Conservation (phyloP, 2,329 filamentous ascomycete genomes). For the Beauveria caledonica region DNA sequence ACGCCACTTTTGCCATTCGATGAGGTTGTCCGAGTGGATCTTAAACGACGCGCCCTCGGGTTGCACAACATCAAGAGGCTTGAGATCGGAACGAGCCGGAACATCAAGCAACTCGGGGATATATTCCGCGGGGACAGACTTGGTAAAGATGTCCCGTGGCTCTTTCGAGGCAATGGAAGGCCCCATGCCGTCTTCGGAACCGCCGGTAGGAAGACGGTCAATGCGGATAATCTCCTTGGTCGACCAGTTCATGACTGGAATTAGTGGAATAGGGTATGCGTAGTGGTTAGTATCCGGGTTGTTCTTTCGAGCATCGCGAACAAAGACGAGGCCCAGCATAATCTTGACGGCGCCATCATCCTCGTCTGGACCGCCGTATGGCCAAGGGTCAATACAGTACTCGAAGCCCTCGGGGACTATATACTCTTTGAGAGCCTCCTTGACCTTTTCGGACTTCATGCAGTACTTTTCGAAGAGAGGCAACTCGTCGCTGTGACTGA, state of each 20-base stretch:
- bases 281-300: slow-evolving; percentile 55
- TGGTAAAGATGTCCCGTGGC: slow-evolving; percentile 38
- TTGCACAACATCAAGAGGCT: slow-evolving; percentile 66
- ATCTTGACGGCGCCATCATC: slow-evolving; percentile 32
- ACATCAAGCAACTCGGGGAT: slow-evolving; percentile 41
- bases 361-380: slow-evolving; percentile 46
- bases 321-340: slow-evolving; percentile 44
- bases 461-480: slow-evolving; percentile 31
- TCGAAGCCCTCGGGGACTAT: slow-evolving; percentile 35
- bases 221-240: slow-evolving; percentile 48
- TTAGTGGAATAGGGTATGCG: slow-evolving; percentile 50
- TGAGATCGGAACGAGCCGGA: slow-evolving; percentile 44
- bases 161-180: slow-evolving; percentile 25
- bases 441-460: slow-evolving; percentile 35
- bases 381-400: slow-evolving; percentile 53
- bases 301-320: slow-evolving; percentile 31
- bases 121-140: slow-evolving; percentile 35
- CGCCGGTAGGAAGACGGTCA: slow-evolving; percentile 46
- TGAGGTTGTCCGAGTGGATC: slow-evolving; percentile 38
- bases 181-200: slow-evolving; percentile 36
- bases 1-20: slow-evolving; percentile 60
- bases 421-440: slow-evolving; percentile 39
- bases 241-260: slow-evolving; percentile 49
- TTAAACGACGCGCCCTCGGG: slow-evolving; percentile 59
- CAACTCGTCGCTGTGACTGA: slow-evolving; percentile 29